Conservation (phyloP, 129 eudicot species). For the Arctium lappa region DNA sequence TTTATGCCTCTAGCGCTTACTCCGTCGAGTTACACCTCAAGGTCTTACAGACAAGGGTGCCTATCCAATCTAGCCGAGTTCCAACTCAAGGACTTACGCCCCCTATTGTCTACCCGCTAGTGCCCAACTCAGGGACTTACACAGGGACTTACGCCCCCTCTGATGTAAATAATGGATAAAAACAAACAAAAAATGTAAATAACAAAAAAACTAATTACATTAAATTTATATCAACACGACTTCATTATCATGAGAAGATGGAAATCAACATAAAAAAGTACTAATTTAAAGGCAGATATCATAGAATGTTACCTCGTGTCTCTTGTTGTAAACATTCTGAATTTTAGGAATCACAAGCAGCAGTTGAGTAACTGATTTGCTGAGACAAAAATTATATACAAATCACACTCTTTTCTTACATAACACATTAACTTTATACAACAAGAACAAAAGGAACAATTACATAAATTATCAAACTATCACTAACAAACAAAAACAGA, state of each 20-base stretch:
- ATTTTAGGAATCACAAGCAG: constrained; percentile 3
- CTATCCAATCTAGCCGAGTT: too few species aligned
- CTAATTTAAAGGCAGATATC: neutral
- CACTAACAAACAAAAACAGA: neutral
- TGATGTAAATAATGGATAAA: neutral
- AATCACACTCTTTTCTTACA: neutral
- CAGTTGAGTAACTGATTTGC: constrained; percentile 5
- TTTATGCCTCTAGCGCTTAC: too few species aligned
- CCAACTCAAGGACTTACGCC: too few species aligned
- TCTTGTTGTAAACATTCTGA: neutral
- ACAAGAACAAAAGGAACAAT: neutral
- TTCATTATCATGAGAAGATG: neutral
- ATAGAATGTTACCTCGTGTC: constrained; percentile 29
- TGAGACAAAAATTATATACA: constrained; percentile 3
- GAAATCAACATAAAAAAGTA: neutral
- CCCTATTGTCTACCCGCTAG: too few species aligned
- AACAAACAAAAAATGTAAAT: neutral
- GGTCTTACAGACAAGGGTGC: too few species aligned
- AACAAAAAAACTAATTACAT: neutral
- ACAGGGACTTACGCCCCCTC: neutral
- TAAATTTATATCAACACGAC: neutral
- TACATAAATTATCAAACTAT: neutral
- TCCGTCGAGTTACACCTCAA: too few species aligned
- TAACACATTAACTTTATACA: neutral
- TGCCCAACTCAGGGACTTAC: too few species aligned